Evolutionary conservation across 148 eudicot genomes (phyloP), one percentile per base, ranked within the genome.

Genomic region (Selenicereus undatus): DNA sequence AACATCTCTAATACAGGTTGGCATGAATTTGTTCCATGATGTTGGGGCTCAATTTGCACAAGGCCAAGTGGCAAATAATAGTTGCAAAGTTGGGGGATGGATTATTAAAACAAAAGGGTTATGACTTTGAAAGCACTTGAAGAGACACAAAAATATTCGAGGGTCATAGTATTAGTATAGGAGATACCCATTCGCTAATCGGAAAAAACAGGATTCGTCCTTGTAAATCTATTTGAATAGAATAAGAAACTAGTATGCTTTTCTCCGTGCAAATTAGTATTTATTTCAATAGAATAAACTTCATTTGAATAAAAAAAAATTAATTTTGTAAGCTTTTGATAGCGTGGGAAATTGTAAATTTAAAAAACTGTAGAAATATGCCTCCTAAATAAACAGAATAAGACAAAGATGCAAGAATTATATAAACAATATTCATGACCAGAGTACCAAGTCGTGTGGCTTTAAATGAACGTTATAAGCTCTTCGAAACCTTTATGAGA

Each of bases 41-140:
- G 30, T 73, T 73, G 62, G 54, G 76, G 54, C 43, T 73, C 16
- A 73, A 73, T 73, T 7, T 56, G 12, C 54, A 51, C 42, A 26
- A 52, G 76, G 50, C 30, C 76, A 39, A 2, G 43, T 71, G 74
- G 20, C 17, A 17, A 2, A 70, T 30, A 18, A 10, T 6, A 54
- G 18, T 56, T 56, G 22, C 62, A 18, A 70, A 27, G 73, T 70
- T 29, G 43, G 45, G 73, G 73, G 73, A 16, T 35, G 35, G 43
- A 21, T 56, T 52, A 4, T 18, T 36, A 6, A 71, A 39, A 39
- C 74, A 71, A 71, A 20, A 71, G 45, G 10, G 16, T 8, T 21
- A 69, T n/a, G 48, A 51, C 81, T 69, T 69, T 68, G 73, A 78
- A 45, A 78, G 24, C 75, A 48, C 48, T 3, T 78, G 18, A 78